These are phyloP conservation scores for Sphaerostilbella broomeana DNA, from an alignment of 2,329 filamentous ascomycete species.

Conservation along the genomic window DNA sequence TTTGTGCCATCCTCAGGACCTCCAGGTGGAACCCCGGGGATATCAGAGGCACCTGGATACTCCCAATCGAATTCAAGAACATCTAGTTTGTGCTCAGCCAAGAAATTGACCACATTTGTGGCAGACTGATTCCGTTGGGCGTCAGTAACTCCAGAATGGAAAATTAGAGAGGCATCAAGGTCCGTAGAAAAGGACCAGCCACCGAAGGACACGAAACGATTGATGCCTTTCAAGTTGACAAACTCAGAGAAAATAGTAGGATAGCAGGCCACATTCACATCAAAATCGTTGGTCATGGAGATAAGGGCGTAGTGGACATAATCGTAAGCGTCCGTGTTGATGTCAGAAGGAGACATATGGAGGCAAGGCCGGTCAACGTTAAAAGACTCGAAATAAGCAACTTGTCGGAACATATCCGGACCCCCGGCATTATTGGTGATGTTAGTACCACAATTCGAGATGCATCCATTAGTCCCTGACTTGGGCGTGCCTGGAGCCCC, in stretches of 20 bases:
- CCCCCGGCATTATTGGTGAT: constrained; percentile 9
- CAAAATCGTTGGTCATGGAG: constrained; percentile 17
- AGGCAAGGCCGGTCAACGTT: constrained; percentile 7
- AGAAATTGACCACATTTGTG: constrained; percentile 29
- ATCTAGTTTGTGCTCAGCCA: constrained; percentile 31
- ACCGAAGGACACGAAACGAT: constrained; percentile 24
- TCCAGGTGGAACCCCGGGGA: not conserved
- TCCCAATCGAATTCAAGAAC: constrained; percentile 40
- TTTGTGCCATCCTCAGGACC: not conserved
- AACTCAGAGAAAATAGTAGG: constrained; percentile 22
- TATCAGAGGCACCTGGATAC: constrained; percentile 22
- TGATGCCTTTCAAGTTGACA: constrained; percentile 21
- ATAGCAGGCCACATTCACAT: constrained; percentile 17
- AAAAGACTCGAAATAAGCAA: constrained; percentile 1
- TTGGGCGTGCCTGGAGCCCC: constrained; percentile 17
- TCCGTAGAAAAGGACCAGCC: constrained; percentile 23
- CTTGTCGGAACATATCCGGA: not conserved
- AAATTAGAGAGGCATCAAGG: constrained; percentile 11
- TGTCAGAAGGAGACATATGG: constrained; percentile 6
- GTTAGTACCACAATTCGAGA: constrained; percentile 19
- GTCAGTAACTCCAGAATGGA: constrained; percentile 15
- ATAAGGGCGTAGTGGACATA: constrained; percentile 22
- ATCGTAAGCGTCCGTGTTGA: constrained; percentile 15
- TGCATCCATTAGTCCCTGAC: constrained; percentile 16
- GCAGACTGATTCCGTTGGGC: constrained; percentile 28